Base-by-base conservation (phyloP, 352 stramenopile genomes). In the Phytophthora melonis region DNA sequence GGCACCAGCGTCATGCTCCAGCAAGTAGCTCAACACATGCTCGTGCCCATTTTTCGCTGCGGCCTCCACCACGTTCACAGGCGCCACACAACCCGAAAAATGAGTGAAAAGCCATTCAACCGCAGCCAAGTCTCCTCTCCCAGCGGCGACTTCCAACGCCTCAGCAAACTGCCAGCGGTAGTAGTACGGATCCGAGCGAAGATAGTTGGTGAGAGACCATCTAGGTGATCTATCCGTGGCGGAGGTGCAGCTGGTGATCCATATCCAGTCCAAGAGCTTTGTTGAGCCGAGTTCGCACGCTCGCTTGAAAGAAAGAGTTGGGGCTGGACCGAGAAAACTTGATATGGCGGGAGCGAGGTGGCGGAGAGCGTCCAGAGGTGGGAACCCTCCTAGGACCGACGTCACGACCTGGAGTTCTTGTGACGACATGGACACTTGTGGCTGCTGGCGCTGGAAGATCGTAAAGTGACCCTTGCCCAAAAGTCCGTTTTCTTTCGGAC, bases 171-270 rank as follows among this genome's bases (percentile, higher is more conserved):
- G 43, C 13, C 16, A 52, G 43, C 16, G 18, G n/a, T 52, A 19
- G 87, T 61, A 68, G 27, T 61, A 36, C 1, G 13, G 21, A 54
- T 55, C 50, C 9, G 49, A 61, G 21, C 50, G 34, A 4, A 61
- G 10, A n/a, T 23, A 61, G 7, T 54, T 61, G 18, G 14, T 32
- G 2, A 68, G 61, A 25, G 50, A 60, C 61, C 61, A 68, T 14
- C 23, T 1, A 9, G 32, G 25, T 13, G 7, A 27, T 43, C 21
- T 59, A 8, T 53, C 21, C 1, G 14, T 3, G 14, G 10, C 9
- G 11, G 30, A 39, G n/a, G 34, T 21, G 27, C 59, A 58, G 13
- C 45, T 60, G n/a, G 25, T 13, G 5, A n/a, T 18, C 61, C 61
- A 67, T 10, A 67, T 60, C 50, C 61, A 67, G 32, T 67, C 61